Conservation (phyloP, 2,329 filamentous ascomycete species). For the Mycosphaerella sp. region DNA sequence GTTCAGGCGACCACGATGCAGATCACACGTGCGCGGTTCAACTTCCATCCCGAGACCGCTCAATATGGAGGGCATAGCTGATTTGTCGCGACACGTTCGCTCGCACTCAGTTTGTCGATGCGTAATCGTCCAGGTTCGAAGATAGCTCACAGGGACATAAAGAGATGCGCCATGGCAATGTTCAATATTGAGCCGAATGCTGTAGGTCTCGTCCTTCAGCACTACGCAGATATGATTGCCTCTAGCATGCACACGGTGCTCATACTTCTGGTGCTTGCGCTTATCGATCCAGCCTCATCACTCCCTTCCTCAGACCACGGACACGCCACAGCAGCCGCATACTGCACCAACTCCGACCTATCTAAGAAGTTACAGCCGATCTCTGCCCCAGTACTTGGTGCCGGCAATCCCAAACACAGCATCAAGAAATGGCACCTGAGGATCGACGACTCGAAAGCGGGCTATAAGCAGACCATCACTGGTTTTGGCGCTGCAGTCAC, state of each 20-base stretch:
- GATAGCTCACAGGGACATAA: too few relatives aligned
- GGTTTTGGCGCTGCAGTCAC: slow-evolving; percentile 21
- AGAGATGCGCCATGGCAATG: too few relatives aligned
- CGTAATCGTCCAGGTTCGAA: too few relatives aligned
- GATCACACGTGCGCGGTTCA: too few relatives aligned
- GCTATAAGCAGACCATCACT: slow-evolving; percentile 13
- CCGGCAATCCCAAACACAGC: not conserved
- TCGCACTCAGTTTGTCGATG: too few relatives aligned
- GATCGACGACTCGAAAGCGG: slow-evolving; percentile 24
- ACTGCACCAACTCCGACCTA: slow-evolving; percentile 12
- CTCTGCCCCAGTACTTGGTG: slow-evolving; percentile 4
- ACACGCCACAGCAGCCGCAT: slow-evolving; percentile 6
- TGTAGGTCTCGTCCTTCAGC: too few relatives aligned
- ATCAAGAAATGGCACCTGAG: slow-evolving; percentile 13
- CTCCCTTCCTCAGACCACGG: not conserved
- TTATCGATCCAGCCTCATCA: not conserved
- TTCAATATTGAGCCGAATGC: too few relatives aligned
- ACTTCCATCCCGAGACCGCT: too few relatives aligned
- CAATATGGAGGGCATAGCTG: too few relatives aligned
- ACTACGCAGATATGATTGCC: not conserved
- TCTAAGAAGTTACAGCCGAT: slow-evolving; percentile 12
- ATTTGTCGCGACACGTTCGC: too few relatives aligned
- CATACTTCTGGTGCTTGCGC: not conserved
- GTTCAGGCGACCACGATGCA: too few relatives aligned
- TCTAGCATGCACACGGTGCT: not conserved